Evolutionary conservation across 2,329 filamentous ascomycete species (phyloP), one percentile per base, ranked within the genome.

Genomic region (Fusarium devonianum): DNA sequence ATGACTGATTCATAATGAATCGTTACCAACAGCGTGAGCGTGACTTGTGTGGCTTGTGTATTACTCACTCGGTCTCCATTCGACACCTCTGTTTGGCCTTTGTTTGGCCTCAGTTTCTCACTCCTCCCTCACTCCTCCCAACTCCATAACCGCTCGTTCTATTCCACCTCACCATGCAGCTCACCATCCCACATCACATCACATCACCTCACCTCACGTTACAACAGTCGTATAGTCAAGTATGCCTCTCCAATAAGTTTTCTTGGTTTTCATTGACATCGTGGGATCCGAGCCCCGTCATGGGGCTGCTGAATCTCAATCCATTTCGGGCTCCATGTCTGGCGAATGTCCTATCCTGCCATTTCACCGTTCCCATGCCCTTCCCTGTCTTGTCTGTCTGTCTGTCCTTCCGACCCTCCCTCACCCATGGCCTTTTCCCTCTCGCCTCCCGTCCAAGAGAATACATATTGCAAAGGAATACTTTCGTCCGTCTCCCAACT

Each of bases 401-500:
- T 58, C 48, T 58, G 28, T 38, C 53, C 48, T 56, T 54, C 54
- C 51, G 50, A 48, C 54, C 47, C 49, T 52, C 47, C 47, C 33
- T 50, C 44, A 53, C 36, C 47, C 23, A 36, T 42, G 49, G 49
- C 60, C 39, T 60, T 56, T 57, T 49, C 45, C 44, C 32, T 41
- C 36, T 45, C 44, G 28, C 17, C 50, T 38, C 41, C 49, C 35
- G 38, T 46, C 49, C 58, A 52, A 59, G 63, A 65, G 53, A 65
- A 65, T 65, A 65, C 62, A 65, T 35, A 42, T 58, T 46, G 50
- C 54, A 63, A 63, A 65, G 52, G 60, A 63, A 63, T 54, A 60
- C 52, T 50, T 58, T 53, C 60, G 35, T 49, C 54, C 49, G 35
- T 58, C 59, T 56, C 60, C 59, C 59, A 56, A 40, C 59, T 54